A percentile compares a stretch with the other conserved stretches of the same genome.
Conservation (phyloP, 73 alveolate species). For the Paramecium bursaria region DNA sequence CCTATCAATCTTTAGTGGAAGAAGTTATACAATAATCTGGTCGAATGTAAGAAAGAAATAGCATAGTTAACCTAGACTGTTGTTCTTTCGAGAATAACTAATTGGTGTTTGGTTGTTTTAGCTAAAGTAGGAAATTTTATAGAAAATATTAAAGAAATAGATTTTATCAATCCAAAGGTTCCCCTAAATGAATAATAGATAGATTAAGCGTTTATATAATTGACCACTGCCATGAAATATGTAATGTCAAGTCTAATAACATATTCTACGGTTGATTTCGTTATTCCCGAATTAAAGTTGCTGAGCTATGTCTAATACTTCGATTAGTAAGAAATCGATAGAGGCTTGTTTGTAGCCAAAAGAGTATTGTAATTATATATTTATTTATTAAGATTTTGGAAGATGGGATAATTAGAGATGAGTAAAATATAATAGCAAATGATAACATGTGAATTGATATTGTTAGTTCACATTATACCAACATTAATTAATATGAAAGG, state of each 20-base stretch:
- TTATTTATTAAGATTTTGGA: conserved; percentile 12
- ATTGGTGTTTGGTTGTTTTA: conserved; percentile 43
- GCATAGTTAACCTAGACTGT: conserved; percentile 17
- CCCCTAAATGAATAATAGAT: conserved; percentile 24
- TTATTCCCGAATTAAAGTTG: conserved; percentile 51
- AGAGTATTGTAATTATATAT: conserved; percentile 9
- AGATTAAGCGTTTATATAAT: conserved; percentile 24
- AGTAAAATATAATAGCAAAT: conserved; percentile 34
- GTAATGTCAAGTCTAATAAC: conserved; percentile 54
- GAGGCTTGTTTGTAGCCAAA: conserved; percentile 56
- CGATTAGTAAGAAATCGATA: conserved; percentile 47
- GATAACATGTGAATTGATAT: conserved; percentile 19
- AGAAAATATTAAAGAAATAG: conserved; percentile 38
- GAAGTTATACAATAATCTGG: conserved; percentile 19
- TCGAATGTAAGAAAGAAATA: conserved; percentile 25
- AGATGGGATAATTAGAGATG: conserved; percentile 39
- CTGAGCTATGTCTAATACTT: conserved; percentile 14
- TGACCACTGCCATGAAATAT: conserved; percentile 53
- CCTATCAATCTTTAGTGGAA: conserved; percentile 44
- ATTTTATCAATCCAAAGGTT: conserved; percentile 38
- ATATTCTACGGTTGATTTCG: conserved; percentile 38
- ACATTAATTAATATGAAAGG: conserved; percentile 31
- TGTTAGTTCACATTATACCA: conserved; percentile 51
- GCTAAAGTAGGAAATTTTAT: conserved; percentile 47
- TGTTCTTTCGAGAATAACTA: conserved; percentile 22